A percentile compares a stretch with the other conserved stretches of the same genome.
Evolutionary conservation across 2,329 filamentous ascomycete species (phyloP).

Genomic region (Penicillium sp.): DNA sequence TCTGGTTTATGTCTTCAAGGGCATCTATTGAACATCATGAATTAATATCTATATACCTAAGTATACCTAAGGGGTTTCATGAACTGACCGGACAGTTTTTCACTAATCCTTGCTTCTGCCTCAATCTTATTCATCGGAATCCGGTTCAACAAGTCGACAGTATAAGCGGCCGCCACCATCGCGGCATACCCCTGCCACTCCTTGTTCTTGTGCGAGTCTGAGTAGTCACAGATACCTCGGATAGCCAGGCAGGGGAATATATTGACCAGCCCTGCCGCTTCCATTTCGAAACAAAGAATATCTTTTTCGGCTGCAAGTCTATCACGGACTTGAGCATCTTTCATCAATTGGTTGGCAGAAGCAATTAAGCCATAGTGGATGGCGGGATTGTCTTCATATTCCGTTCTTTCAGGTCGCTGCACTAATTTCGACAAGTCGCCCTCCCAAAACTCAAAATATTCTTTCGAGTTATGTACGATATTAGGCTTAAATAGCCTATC

Average conservation of each 20-base stretch:
- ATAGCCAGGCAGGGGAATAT: conserved; percentile 19
- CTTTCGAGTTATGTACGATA: no score
- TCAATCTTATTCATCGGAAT: no score
- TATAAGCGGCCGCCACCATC: conserved; percentile 12
- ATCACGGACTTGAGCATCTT: conserved; percentile 22
- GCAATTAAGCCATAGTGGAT: conserved; percentile 32
- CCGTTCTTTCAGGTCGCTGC: conserved; percentile 6
- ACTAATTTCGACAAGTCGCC: no score
- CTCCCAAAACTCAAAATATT: no score
- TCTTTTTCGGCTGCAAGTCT: conserved; percentile 8
- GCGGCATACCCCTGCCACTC: conserved; percentile 11
- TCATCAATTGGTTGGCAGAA: conserved; percentile 31
- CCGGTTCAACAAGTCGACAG: no score
- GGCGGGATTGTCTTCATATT: not conserved
- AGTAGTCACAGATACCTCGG: conserved; percentile 25
- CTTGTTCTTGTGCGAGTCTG: conserved; percentile 23
- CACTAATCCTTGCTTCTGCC: no score
- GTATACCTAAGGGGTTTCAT: no score
- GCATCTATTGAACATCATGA: not conserved
- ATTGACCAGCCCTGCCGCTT: conserved; percentile 19
- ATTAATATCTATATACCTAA: not conserved
- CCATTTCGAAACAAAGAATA: conserved; percentile 31
- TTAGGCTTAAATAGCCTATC: conserved; percentile 12
- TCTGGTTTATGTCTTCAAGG: conserved; percentile 4
- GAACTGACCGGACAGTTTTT: no score